Evolutionary conservation across 2,329 filamentous ascomycete genomes (phyloP).

Genomic region (Emmonsiellopsis sp.): DNA sequence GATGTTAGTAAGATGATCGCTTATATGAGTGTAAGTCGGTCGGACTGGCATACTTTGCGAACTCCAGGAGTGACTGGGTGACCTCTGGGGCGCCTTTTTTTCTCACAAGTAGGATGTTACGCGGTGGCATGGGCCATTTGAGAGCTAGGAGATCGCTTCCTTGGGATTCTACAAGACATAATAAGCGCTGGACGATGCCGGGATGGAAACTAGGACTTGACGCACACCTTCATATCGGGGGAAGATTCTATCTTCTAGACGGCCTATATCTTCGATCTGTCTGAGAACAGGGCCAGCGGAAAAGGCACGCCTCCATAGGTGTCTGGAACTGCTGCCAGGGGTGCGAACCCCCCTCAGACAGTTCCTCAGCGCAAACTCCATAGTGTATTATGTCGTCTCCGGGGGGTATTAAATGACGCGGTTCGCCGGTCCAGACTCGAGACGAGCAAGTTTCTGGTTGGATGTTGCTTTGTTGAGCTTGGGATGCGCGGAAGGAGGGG

Average conservation of each 20-base stretch:
- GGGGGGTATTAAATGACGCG: neutral
- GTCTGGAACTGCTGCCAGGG: neutral
- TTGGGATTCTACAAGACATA: slow-evolving; percentile 39
- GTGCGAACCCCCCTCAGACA: neutral
- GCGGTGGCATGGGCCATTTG: slow-evolving; percentile 58
- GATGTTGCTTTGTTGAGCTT: neutral
- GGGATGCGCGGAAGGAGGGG: neutral
- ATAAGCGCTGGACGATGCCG: neutral
- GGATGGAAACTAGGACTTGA: slow-evolving; percentile 5
- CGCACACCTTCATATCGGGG: slow-evolving; percentile 55
- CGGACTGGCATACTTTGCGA: slow-evolving; percentile 36
- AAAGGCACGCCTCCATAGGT: slow-evolving; percentile 26
- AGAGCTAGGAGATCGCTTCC: slow-evolving; percentile 55
- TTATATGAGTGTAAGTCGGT: neutral
- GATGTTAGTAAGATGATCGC: slow-evolving; percentile 16
- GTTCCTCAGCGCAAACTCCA: neutral
- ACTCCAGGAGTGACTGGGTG: slow-evolving; percentile 49
- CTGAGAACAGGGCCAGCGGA: slow-evolving; percentile 29
- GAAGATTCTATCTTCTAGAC: slow-evolving; percentile 43
- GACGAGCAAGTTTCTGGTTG: neutral
- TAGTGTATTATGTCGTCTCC: neutral
- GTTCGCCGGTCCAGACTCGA: neutral
- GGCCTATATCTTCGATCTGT: slow-evolving; percentile 38
- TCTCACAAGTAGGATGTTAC: slow-evolving; percentile 60
- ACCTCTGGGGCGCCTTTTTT: slow-evolving; percentile 52